Conservation (phyloP, 2,329 filamentous ascomycete genomes). For the Stachybotrys chartarum region DNA sequence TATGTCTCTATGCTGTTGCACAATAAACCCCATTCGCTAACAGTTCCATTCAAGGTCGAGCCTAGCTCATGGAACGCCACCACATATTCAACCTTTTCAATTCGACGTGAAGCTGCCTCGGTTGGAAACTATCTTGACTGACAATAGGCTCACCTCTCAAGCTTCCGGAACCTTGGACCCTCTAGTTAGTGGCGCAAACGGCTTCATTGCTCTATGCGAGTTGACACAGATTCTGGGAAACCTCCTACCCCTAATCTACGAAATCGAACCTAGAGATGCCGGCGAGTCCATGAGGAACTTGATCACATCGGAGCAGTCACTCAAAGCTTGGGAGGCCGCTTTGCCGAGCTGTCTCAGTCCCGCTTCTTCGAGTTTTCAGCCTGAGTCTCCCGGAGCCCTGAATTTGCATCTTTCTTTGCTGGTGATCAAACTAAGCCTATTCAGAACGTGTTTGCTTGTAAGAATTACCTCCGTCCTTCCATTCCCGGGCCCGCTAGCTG, state of each 20-base stretch:
- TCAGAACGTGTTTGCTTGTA: background rate
- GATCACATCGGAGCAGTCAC: background rate
- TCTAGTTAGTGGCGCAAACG: background rate
- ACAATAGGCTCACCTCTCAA: too few relatives aligned
- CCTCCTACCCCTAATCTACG: background rate
- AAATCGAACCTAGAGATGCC: background rate
- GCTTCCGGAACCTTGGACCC: background rate
- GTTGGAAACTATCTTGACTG: background rate
- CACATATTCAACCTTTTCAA: background rate
- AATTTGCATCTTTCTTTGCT: conserved; percentile 3
- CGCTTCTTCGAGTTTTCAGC: too few relatives aligned
- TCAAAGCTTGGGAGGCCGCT: background rate
- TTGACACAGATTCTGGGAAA: conserved; percentile 1
- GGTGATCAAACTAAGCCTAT: conserved; percentile 1
- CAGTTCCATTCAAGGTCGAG: background rate
- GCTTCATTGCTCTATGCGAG: conserved; percentile 2
- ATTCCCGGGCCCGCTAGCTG: too few relatives aligned
- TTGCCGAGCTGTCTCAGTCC: conserved; percentile 1
- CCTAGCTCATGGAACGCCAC: background rate
- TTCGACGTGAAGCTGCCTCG: background rate
- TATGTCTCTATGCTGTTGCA: background rate
- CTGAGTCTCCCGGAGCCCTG: too few relatives aligned
- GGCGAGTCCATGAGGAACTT: background rate
- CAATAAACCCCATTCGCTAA: background rate
- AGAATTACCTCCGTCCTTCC: too few relatives aligned